These are phyloP conservation scores for Lepidium campestre DNA, from an alignment of 441 rosid species.

Conservation along the genomic window DNA sequence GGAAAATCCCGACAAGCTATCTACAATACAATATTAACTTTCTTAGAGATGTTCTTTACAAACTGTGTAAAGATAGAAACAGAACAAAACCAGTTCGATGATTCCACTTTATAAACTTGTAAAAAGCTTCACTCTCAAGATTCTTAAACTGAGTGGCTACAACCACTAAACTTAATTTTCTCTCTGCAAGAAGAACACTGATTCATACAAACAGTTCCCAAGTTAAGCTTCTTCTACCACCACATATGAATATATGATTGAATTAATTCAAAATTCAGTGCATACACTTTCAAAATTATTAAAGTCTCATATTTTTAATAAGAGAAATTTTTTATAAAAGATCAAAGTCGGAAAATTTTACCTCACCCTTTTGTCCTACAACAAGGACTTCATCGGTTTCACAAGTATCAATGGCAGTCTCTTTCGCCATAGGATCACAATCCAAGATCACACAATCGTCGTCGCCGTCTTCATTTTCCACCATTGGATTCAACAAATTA, in stretches of 20 bases:
- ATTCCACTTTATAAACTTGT: neutral
- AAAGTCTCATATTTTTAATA: neutral
- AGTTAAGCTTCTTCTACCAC: neutral
- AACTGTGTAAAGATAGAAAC: neutral
- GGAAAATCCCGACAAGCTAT: slow-evolving; percentile 88
- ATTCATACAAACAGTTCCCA: neutral
- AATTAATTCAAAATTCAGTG: neutral
- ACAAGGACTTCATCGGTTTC: slow-evolving; percentile 48
- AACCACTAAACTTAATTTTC: neutral
- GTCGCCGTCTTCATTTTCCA: slow-evolving; percentile 13
- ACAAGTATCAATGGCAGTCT: slow-evolving; percentile 8
- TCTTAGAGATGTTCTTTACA: neutral
- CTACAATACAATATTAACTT: slow-evolving; percentile 32
- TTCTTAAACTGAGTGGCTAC: neutral
- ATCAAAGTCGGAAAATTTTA: neutral
- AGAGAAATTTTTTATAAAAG: neutral
- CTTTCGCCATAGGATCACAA: slow-evolving; percentile 41
- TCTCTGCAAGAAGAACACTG: neutral
- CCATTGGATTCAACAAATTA: neutral
- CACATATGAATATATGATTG: too few species aligned
- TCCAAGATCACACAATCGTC: slow-evolving; percentile 76
- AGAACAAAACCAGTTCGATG: neutral
- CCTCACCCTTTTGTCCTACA: slow-evolving; percentile 73
- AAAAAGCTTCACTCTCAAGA: neutral
- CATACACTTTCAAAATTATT: neutral